These are phyloP conservation scores for Hyaloscypha hepaticicola DNA, from an alignment of 495 filamentous ascomycete species.

Conservation along the genomic window DNA sequence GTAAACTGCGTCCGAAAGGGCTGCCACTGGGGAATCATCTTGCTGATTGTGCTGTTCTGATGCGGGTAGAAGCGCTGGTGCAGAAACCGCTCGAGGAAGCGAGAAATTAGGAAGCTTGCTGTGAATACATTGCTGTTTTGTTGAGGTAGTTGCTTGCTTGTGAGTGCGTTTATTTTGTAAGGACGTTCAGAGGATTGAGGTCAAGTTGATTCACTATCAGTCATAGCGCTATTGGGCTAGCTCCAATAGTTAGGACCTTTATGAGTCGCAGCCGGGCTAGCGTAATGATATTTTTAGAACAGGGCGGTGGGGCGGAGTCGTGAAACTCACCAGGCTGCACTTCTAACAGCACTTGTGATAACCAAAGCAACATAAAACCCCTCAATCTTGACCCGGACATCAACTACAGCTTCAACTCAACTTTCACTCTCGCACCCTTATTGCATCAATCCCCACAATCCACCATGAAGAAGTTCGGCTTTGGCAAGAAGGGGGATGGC, in stretches of 20 bases:
- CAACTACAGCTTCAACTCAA: constrained; percentile 7
- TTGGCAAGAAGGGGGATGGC: constrained; percentile 60
- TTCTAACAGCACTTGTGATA: not conserved
- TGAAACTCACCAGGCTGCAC: not conserved
- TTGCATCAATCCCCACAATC: constrained; percentile 5
- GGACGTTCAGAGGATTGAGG: not conserved
- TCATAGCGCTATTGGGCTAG: too few relatives aligned
- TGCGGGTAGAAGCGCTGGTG: not conserved
- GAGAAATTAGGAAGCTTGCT: not conserved
- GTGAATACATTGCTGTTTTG: not conserved
- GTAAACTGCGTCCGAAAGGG: constrained; percentile 53
- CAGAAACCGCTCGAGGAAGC: not conserved
- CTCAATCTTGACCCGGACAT: constrained; percentile 3
- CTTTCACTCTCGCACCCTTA: constrained; percentile 15
- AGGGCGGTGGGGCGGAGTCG: not conserved
- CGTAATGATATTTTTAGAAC: too few relatives aligned
- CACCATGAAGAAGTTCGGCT: constrained; percentile 63
- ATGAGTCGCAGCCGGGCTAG: constrained; percentile 7
- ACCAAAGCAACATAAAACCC: not conserved
- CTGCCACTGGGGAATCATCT: constrained; percentile 61
- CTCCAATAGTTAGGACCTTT: too few relatives aligned
- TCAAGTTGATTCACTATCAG: not conserved
- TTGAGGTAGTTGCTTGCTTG: not conserved
- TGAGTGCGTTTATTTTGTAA: not conserved
- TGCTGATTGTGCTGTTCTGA: constrained; percentile 33